Evolutionary conservation across 768 basidiomycete species (phyloP).

Genomic region (Collybiopsis confluens): DNA sequence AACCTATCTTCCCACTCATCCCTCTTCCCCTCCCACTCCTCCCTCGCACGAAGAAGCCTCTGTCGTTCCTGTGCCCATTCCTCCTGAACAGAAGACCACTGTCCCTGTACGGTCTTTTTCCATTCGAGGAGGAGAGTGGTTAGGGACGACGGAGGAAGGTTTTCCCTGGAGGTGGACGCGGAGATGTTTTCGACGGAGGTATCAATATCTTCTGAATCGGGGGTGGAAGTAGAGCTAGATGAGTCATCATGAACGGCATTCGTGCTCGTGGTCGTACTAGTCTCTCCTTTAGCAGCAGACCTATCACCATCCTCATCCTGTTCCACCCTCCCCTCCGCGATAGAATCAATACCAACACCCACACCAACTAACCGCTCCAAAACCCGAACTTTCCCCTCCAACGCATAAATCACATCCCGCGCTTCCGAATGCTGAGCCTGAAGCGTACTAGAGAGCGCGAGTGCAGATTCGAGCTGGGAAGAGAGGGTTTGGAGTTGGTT

Average conservation of each 20-base stretch:
- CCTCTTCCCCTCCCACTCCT: slow-evolving; percentile 73
- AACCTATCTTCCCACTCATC: too few relatives aligned
- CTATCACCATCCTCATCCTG: slow-evolving; percentile 33
- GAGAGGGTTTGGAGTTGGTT: slow-evolving; percentile 59
- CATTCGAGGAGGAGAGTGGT: slow-evolving; percentile 60
- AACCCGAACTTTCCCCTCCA: slow-evolving; percentile 64
- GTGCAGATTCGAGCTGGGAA: slow-evolving; percentile 69
- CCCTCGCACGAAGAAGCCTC: slow-evolving; percentile 63
- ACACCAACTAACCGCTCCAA: slow-evolving; percentile 71
- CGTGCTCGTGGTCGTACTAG: too few relatives aligned
- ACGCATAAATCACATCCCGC: slow-evolving; percentile 62
- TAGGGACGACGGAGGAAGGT: too few relatives aligned
- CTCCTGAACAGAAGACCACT: slow-evolving; percentile 73
- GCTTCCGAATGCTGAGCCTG: slow-evolving; percentile 78
- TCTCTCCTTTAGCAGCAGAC: too few relatives aligned
- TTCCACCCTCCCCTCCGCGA: neutral
- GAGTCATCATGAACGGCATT: too few relatives aligned
- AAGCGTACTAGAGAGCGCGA: slow-evolving; percentile 66
- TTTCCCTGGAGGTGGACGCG: too few relatives aligned
- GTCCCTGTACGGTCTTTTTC: slow-evolving; percentile 75
- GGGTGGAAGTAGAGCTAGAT: too few relatives aligned
- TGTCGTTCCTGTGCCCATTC: slow-evolving; percentile 83
- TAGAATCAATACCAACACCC: too few relatives aligned
- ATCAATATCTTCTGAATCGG: too few relatives aligned
- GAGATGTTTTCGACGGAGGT: too few relatives aligned